Conservation (phyloP, 2,329 filamentous ascomycete genomes). For the Penicillium sp. region DNA sequence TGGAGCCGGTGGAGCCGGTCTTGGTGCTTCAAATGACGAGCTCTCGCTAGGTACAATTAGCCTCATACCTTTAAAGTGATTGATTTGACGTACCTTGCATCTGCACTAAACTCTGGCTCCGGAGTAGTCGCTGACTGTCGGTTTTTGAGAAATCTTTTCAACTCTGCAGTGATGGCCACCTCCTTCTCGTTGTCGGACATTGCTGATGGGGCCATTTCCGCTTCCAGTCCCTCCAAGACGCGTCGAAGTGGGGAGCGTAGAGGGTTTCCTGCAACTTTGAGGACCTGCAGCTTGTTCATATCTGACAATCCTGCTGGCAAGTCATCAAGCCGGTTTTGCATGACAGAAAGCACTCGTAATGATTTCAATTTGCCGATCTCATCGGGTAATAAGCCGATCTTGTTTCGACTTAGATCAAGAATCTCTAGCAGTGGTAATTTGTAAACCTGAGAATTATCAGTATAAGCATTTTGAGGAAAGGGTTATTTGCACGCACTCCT, state of each 20-base stretch:
- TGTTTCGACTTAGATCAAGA: constrained; percentile 86
- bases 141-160: constrained; percentile 58
- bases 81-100: constrained; percentile 38
- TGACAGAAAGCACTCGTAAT: constrained; percentile 83
- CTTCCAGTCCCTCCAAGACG: constrained; percentile 65
- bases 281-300: constrained; percentile 82
- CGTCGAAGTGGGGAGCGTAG: constrained; percentile 75
- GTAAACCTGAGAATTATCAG: constrained; percentile 64
- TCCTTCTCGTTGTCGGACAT: constrained; percentile 61
- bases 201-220: constrained; percentile 57
- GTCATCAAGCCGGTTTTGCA: constrained; percentile 82
- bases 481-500: constrained; percentile 50
- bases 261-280: constrained; percentile 88
- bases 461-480: neutral
- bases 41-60: constrained; percentile 60
- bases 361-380: constrained; percentile 79
- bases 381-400: constrained; percentile 72
- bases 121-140: constrained; percentile 41
- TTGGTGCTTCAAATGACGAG: constrained; percentile 68
- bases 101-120: constrained; percentile 49
- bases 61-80: neutral
- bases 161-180: constrained; percentile 58
- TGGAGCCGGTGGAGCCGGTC: constrained; percentile 56
- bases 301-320: constrained; percentile 82
- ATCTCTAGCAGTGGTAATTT: constrained; percentile 86